A percentile compares a stretch with the other conserved stretches of the same genome.
Conservation (phyloP, 2,329 filamentous ascomycete genomes). For the Dendrostoma leiphaemia region DNA sequence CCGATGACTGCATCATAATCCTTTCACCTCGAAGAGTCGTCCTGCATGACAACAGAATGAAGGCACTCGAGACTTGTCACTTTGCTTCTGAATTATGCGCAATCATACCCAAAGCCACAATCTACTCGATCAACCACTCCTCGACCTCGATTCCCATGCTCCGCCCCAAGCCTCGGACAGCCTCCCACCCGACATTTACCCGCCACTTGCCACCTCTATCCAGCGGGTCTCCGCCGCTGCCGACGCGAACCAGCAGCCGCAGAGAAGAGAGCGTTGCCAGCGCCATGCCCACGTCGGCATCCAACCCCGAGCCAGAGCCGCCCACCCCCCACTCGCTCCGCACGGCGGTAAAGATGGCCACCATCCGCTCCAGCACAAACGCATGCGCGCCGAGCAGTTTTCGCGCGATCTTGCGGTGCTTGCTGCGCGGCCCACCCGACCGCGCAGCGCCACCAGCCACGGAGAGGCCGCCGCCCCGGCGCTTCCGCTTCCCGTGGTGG, state of each 20-base stretch:
- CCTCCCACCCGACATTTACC: conserved; percentile 77
- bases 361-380: conserved; percentile 74
- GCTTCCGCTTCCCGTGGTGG: conserved; percentile 48
- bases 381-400: conserved; percentile 75
- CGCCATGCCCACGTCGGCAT: conserved; percentile 59
- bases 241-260: conserved; percentile 65
- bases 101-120: background rate
- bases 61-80: too few species aligned
- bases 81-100: background rate
- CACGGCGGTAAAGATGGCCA: conserved; percentile 73
- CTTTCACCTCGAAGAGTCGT: too few species aligned
- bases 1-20: too few species aligned
- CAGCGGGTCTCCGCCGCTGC: conserved; percentile 59
- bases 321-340: conserved; percentile 48
- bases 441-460: conserved; percentile 27
- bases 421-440: conserved; percentile 36
- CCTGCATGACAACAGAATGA: too few species aligned
- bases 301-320: conserved; percentile 33
- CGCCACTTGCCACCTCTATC: conserved; percentile 73
- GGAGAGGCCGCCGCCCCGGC: conserved; percentile 48
- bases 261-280: conserved; percentile 73
- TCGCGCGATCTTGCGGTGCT: conserved; percentile 70
- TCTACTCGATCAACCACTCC: conserved; percentile 69
- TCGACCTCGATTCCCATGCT: conserved; percentile 76
- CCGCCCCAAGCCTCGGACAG: conserved; percentile 66